Base-by-base conservation (phyloP, 2,329 filamentous ascomycete species). In the Apiospora phragmitis region DNA sequence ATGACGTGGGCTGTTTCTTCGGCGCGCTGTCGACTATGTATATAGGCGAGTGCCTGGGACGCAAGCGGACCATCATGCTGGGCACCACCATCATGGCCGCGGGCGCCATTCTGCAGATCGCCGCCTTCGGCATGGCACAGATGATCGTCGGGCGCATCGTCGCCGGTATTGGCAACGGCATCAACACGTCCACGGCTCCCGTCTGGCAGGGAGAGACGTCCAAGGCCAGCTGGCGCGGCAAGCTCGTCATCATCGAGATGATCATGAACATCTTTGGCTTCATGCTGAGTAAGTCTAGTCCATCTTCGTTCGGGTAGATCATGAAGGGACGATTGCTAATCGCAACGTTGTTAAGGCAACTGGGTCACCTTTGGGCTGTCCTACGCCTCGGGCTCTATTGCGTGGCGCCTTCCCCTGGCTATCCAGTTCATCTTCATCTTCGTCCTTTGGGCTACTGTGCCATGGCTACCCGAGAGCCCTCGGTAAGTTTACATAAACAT, bases 1-100 rank as follows among this genome's bases (percentile, higher is more conserved):
- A 90, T 76, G 86, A 90, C 72, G 82, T 90, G 42, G 88, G 88
- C 11, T 90, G 88, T 75, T 90, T 90, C 77, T 79, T 90, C 59
- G 89, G 89, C 21, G 78, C 80, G 38, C 71, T 82, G 14, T 73
- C 75, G 14, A 77, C 77, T n/a, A 76, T 80, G 38, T 75, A 75
- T 65, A 71, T 81, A 68, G 80, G 80, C 42, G 80, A 82, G 70
- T 74, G 73, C 29, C 71, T 81, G 8, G 81, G 80, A 6, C 76
- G 80, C 35, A 77, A 79, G 73, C 78, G 76, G 65, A 78, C 78
- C 8, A 75, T 83, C 55, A 74, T 79, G 32, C 70, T 77, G 35
- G 80, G 80, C 49, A 78, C 78, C 9, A 72, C 72, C 24, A 74
- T 82, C 51, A 81, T 82, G 75, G 74, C 76, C 62, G 68, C 81